Conservation (phyloP, 164 flowering plant species). For the Aristolochia fimbriata region DNA sequence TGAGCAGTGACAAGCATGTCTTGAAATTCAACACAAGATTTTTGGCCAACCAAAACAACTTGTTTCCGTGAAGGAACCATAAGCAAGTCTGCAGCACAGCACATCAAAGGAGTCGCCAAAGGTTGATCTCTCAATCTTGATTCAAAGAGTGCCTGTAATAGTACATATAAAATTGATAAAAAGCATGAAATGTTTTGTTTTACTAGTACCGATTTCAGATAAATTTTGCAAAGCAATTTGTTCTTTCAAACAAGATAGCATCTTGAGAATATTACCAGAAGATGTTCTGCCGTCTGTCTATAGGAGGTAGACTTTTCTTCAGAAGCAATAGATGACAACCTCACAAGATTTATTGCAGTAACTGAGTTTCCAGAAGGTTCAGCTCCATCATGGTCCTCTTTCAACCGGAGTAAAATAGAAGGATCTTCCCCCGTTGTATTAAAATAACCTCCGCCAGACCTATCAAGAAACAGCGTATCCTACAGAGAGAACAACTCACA, state of each 20-base stretch:
- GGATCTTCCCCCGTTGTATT: slow-evolving; percentile 86
- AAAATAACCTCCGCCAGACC: slow-evolving; percentile 82
- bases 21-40: slow-evolving; percentile 35
- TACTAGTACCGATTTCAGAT: not conserved
- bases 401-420: slow-evolving; percentile 82
- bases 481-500: slow-evolving; percentile 16
- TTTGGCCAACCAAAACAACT: slow-evolving; percentile 71
- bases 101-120: slow-evolving; percentile 86
- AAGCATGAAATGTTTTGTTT: not conserved
- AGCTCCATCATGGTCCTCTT: slow-evolving; percentile 97
- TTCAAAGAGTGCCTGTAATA: slow-evolving; percentile 76
- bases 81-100: slow-evolving; percentile 85
- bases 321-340: slow-evolving; percentile 53
- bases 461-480: slow-evolving; percentile 87
- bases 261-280: slow-evolving; percentile 38
- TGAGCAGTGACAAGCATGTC: slow-evolving; percentile 70
- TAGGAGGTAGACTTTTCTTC: slow-evolving; percentile 34
- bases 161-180: not conserved
- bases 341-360: slow-evolving; percentile 66
- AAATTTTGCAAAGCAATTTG: too few relatives aligned
- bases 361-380: slow-evolving; percentile 97
- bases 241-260: too few relatives aligned
- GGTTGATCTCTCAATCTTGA: slow-evolving; percentile 57
- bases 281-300: slow-evolving; percentile 58
- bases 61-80: slow-evolving; percentile 60